Percentiles rank a stretch among this genome's conserved stretches.
phyloP scores from a whole-genome alignment of 495 filamentous ascomycete genomes.

The Niebla homalea region DNA sequence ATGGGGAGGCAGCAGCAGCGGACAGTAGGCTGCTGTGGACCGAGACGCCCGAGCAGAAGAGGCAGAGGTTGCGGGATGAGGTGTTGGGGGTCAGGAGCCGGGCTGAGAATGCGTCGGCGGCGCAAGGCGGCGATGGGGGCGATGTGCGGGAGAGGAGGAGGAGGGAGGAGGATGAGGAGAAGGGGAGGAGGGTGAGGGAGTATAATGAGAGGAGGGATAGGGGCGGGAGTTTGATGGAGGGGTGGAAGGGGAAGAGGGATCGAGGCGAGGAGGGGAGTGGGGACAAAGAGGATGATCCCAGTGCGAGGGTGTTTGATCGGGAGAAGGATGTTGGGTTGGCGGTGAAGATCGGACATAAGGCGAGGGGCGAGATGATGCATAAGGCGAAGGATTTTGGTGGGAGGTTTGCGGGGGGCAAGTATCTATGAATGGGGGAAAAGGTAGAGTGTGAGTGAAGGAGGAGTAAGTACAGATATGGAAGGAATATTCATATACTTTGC shows the following conservation, averaged over 20 bases:
- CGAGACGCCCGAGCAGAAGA: slow-evolving; percentile 69
- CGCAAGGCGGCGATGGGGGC: slow-evolving; percentile 9
- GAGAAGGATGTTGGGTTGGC: slow-evolving; percentile 89
- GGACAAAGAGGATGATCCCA: slow-evolving; percentile 81
- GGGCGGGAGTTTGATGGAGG: slow-evolving; percentile 3
- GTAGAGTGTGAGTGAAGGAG: too few relatives aligned
- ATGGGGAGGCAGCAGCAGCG: too few relatives aligned
- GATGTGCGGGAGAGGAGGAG: slow-evolving; percentile 49
- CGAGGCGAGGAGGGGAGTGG: slow-evolving; percentile 11
- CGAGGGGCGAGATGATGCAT: slow-evolving; percentile 68
- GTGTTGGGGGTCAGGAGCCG: slow-evolving; percentile 52
- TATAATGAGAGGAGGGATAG: slow-evolving; percentile 33
- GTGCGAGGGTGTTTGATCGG: slow-evolving; percentile 71
- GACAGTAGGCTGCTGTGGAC: too few relatives aligned
- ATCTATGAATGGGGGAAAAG: slow-evolving; percentile 31
- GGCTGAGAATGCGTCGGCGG: slow-evolving; percentile 16
- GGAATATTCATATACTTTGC: too few relatives aligned
- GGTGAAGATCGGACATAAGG: slow-evolving; percentile 53
- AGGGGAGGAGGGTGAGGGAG: slow-evolving; percentile 35
- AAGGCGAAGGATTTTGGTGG: slow-evolving; percentile 72
- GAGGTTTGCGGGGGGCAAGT: slow-evolving; percentile 69
- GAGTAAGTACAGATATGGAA: too few relatives aligned
- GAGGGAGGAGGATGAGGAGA: slow-evolving; percentile 18
- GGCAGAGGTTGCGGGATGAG: slow-evolving; percentile 66
- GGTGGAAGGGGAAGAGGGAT: slow-evolving; percentile 3